Conservation (phyloP, 2,329 filamentous ascomycete species). For the Hymenotorrendiella dingleyae region DNA sequence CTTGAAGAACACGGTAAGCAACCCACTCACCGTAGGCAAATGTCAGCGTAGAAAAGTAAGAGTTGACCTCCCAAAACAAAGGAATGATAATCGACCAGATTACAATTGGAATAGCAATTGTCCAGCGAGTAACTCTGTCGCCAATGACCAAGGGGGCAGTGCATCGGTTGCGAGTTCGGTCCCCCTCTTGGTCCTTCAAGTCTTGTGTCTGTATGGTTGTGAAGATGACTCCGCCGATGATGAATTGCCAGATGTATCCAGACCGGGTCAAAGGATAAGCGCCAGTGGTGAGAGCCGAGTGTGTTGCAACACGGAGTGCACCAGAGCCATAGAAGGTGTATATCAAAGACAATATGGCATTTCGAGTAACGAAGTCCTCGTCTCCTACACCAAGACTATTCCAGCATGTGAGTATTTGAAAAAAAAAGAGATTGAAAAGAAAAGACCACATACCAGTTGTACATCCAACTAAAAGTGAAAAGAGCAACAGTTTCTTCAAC, state of each 20-base stretch:
- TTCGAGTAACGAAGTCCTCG: background rate
- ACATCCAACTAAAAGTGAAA: background rate
- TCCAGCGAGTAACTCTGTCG: background rate
- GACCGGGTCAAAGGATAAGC: background rate
- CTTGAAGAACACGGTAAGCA: no score
- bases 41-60: background rate
- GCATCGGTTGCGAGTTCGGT: background rate
- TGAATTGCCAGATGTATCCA: background rate
- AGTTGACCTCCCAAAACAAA: no score
- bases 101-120: background rate
- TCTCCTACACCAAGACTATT: background rate
- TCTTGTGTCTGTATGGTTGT: background rate
- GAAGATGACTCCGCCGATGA: background rate
- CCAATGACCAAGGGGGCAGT: background rate
- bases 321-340: background rate
- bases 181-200: background rate
- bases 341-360: background rate
- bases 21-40: no score
- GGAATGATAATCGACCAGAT: background rate
- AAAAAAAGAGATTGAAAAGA: no score
- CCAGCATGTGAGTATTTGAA: no score
- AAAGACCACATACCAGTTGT: no score
- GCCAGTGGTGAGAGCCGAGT: no score
- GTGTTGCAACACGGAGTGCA: background rate
- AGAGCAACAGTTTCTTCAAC: background rate